phyloP scores from a whole-genome alignment of 164 flowering plant species.

The Chimonanthus salicifolius region DNA sequence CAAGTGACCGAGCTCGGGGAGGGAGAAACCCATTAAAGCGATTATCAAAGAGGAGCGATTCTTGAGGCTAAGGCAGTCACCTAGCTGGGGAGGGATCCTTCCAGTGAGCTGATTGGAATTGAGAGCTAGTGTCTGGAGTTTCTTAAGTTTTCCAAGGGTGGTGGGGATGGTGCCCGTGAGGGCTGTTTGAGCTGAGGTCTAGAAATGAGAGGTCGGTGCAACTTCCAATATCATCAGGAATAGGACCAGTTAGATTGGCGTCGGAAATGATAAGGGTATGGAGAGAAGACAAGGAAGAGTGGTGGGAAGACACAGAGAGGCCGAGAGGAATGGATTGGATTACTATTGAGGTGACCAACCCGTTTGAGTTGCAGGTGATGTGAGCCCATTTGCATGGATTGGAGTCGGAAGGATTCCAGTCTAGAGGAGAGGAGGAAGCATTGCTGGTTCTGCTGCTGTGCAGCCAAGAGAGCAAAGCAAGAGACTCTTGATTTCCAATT shows the following conservation, averaged over 20 bases:
- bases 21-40: constrained; percentile 52
- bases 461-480: constrained; percentile 47
- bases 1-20: constrained; percentile 43
- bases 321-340: constrained; percentile 42
- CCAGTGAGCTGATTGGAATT: constrained; percentile 80
- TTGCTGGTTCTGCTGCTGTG: constrained; percentile 11
- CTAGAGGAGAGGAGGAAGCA: constrained; percentile 1
- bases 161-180: constrained; percentile 64
- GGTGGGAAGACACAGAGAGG: constrained; percentile 41
- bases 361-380: constrained; percentile 39
- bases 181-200: constrained; percentile 62
- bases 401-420: constrained; percentile 41
- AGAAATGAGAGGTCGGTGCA: constrained; percentile 31
- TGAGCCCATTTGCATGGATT: constrained; percentile 59
- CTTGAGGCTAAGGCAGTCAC: constrained; percentile 38
- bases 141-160: constrained; percentile 44
- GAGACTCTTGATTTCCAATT: constrained; percentile 35
- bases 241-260: constrained; percentile 72
- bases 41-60: constrained; percentile 55
- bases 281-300: constrained; percentile 43
- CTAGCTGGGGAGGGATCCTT: constrained; percentile 55
- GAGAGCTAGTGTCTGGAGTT: constrained; percentile 46
- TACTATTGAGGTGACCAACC: constrained; percentile 36
- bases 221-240: constrained; percentile 56
- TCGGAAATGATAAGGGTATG: constrained; percentile 55